Evolutionary conservation across 768 basidiomycete genomes (phyloP), one percentile per base, ranked within the genome.

Genomic region (Jaapia argillacea): DNA sequence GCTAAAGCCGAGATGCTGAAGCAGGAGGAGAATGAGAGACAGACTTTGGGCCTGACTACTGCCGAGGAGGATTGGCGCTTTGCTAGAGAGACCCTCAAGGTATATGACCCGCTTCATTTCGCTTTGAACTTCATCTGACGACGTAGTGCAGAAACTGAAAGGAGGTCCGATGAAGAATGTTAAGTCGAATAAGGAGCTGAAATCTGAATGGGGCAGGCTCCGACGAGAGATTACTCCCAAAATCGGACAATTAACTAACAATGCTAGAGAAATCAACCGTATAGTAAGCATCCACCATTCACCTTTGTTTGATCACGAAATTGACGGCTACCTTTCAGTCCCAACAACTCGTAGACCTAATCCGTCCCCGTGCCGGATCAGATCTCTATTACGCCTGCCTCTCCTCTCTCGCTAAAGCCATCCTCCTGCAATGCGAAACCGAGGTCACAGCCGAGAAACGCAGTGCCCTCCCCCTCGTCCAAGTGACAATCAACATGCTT

Each of bases 381-480:
- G 50, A 58, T n/a, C 64, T 85, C 42, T 93, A 91, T 58, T 59
- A 70, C 38, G 86, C 89, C 40, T 71, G 84, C 18, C 74, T 93
- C 36, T 92, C 87, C 18, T 84, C 91, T n/a, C 74, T 97, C 31
- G 70, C 89, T 38, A 97, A 98, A 57, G 69, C 79, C 14, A 81
- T 98, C 47, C 71, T 97, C 36, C 71, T 86, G 25, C 94, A 97
- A 65, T 92, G 92, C 14, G 92, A 96, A 65, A 85, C 81, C 0
- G 94, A 98, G 61, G 87, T 94, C 6, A 78, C 85, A 1, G 91
- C 92, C 2, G 87, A 93, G 61, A 80, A 85, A 54, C 78, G 79
- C 24, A 84, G 85, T 20, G 92, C 91, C 0, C 69, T 72, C 27
- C 94, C 94, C 0, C 73, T 99, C 20, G 88, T 86, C 0, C 74